A percentile compares a stretch with the other conserved stretches of the same genome.
Conservation (phyloP, 441 rosid species). For the Adansonia grandidieri region DNA sequence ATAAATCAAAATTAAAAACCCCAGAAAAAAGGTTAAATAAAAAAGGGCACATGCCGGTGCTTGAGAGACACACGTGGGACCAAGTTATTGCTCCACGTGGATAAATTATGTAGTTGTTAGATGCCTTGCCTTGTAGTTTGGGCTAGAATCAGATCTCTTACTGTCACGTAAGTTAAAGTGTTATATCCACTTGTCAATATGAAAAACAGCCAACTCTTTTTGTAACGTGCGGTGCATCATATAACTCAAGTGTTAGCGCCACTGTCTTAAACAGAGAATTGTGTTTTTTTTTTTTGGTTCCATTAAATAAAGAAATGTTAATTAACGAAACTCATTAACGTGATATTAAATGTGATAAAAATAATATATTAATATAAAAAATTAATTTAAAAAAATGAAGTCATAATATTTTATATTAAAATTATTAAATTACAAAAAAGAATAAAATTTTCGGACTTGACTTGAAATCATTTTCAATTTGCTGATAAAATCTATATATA, state of each 20-base stretch:
- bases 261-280: background rate
- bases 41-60: background rate
- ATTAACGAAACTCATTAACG: too few relatives aligned
- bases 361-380: too few relatives aligned
- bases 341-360: too few relatives aligned
- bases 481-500: too few relatives aligned
- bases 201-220: background rate
- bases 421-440: too few relatives aligned
- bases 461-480: too few relatives aligned
- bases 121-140: background rate
- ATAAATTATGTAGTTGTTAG: background rate
- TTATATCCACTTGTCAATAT: background rate
- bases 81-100: background rate
- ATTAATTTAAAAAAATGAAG: too few relatives aligned
- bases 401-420: too few relatives aligned
- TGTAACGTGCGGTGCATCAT: background rate
- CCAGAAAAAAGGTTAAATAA: background rate
- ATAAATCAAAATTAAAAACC: background rate
- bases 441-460: too few relatives aligned
- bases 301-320: too few relatives aligned
- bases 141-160: background rate
- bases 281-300: too few relatives aligned
- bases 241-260: background rate
- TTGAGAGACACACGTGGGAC: conserved; percentile 7
- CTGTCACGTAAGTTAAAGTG: background rate